Evolutionary conservation across 768 basidiomycete species (phyloP), one percentile per base, ranked within the genome.

Genomic region (Terana coerulea): DNA sequence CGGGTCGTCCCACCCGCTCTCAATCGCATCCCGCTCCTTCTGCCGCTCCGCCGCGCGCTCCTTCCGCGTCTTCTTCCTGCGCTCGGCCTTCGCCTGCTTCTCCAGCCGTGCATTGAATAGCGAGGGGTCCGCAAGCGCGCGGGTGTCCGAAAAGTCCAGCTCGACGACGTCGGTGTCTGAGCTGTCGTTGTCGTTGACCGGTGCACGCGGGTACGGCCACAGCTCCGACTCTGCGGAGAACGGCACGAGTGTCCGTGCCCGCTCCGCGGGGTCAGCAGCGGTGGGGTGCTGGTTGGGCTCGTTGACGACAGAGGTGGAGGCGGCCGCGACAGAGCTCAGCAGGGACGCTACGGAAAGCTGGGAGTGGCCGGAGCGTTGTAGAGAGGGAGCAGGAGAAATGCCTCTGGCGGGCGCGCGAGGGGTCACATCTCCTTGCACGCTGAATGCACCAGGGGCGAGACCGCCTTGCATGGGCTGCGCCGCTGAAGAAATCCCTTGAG

Each of bases 61-160:
- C 35, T 51, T 61, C 45, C 54, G 54, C 35, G 55, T 61, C 55
- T 65, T 66, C 51, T 62, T 61, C 52, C 57, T 63, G 47, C 58
- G 58, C 53, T 61, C 55, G 48, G 58, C 59, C 52, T 67, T 54
- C 52, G 67, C 74, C 63, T 49, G 60, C 60, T 39, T 58, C 45
- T 31, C 42, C 49, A 57, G 50, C 54, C 59, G 63, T 47, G 59
- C 60, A 31, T 57, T 58, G 59, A 86, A 87, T 9, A 77, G 75
- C 42, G 75, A 76, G 2, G 80, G 79, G 57, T 89, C 82, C 61
- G 85, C 87, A 60, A 90, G 64, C 19, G 84, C 81, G 51, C 84
- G 83, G 36, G 78, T 89, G 49, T 89, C 88, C 5, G 75, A 75
- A 59, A 87, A 90, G 63, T 86, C 84, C 45, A 90, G 79, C 64